Base-by-base conservation (phyloP, 495 filamentous ascomycete genomes). In the Podospora pseudopauciseta region DNA sequence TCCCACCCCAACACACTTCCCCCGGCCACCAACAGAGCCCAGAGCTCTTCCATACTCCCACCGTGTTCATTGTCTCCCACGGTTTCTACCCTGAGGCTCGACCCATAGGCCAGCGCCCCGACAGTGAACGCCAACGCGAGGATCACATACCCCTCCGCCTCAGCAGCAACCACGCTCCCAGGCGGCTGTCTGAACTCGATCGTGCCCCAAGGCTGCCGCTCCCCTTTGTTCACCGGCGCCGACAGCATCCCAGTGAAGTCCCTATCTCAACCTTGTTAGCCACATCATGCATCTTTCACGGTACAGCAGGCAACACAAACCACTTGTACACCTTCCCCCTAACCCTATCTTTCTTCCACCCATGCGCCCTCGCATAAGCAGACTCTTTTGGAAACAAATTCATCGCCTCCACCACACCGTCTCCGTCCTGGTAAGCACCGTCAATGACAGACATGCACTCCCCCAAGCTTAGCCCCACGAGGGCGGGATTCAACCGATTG, bases 241-340 rank as follows among this genome's bases (percentile, higher is more conserved):
- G 30, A 32, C 62, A 75, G 11, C 72, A 75, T 72, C 13, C 74
- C 72, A 4, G 72, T 66, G 54, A 56, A 56, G 54, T 56, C 54
- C 54, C 54, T 56, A 20, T 56, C 4, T 15, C 15, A 56, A 18
- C 54, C 15, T 6, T 13, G 19, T 32, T 7, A 32, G 30, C 7
- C 30, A 5, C 30, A 32, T 32, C 30, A 32, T 32, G 7, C 30
- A 7, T 32, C 30, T 32, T 7, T 32, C 30, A 32, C 7, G 4
- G 7, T 7, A 4, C 30, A 7, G 30, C 30, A 0, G 30, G 15
- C 19, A 56, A 56, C 18, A 74, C 72, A 54, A 76, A 69, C 76
- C 76, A 78, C 71, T 74, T 78, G 68, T 73, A 78, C 63, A 72
- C 69, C 68, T 78, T 78, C 9, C 72, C 74, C 2, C 70, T 53